These are phyloP conservation scores for Pilobolus umbonatus DNA, from an alignment of 192 early-diverging fungal species.

Conservation along the genomic window DNA sequence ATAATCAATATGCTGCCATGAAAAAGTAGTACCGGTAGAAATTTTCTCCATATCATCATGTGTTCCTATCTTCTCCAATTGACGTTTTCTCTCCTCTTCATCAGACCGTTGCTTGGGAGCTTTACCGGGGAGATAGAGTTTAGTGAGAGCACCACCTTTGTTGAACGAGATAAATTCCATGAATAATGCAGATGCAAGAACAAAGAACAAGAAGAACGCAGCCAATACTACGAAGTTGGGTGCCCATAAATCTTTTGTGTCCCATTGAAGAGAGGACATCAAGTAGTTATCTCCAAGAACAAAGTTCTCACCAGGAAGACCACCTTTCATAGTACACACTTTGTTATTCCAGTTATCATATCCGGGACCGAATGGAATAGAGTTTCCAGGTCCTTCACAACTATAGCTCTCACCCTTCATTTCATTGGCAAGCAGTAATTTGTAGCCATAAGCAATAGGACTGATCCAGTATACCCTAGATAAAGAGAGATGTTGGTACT, in stretches of 20 bases:
- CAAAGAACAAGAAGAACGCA: slow-evolving; percentile 42
- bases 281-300: slow-evolving; percentile 63
- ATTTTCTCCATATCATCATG: slow-evolving; percentile 39
- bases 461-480: slow-evolving; percentile 65
- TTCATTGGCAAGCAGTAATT: slow-evolving; percentile 57
- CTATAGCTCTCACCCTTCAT: slow-evolving; percentile 48
- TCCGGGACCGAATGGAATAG: slow-evolving; percentile 29
- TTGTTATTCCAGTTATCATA: slow-evolving; percentile 38
- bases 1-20: slow-evolving; percentile 66
- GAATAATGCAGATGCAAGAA: slow-evolving; percentile 35
- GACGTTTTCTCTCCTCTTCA: slow-evolving; percentile 33
- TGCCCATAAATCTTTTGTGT: slow-evolving; percentile 51
- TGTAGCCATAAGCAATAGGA: slow-evolving; percentile 55
- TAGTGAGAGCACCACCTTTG: slow-evolving; percentile 46
- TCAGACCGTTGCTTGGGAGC: slow-evolving; percentile 18
- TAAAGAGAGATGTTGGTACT: too few species aligned
- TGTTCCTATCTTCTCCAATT: slow-evolving; percentile 19
- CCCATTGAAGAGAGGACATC: slow-evolving; percentile 46
- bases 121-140: slow-evolving; percentile 43
- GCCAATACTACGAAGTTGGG: slow-evolving; percentile 56
- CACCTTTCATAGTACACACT: slow-evolving; percentile 62
- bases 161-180: slow-evolving; percentile 63
- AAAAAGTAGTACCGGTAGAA: slow-evolving; percentile 46
- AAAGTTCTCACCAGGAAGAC: slow-evolving; percentile 44
- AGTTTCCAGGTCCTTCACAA: slow-evolving; percentile 29